Conservation (phyloP, 768 basidiomycete genomes). For the Clavulina sp. region DNA sequence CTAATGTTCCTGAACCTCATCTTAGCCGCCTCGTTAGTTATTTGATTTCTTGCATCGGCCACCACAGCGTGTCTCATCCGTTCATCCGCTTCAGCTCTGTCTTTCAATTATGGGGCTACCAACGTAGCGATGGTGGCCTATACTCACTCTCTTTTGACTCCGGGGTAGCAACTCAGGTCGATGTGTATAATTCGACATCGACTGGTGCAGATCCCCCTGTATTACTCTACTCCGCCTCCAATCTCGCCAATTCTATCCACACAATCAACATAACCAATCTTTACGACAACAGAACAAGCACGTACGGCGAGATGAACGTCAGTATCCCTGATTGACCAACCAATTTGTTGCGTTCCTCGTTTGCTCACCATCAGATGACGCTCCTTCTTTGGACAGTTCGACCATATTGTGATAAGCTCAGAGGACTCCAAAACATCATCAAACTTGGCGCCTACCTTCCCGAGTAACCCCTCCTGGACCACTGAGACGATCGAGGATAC, state of each 20-base stretch:
- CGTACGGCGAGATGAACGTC: background rate
- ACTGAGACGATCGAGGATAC: background rate
- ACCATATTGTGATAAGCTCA: background rate
- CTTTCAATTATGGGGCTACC: slow-evolving; percentile 7
- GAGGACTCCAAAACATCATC: no score
- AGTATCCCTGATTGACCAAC: background rate
- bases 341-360: background rate
- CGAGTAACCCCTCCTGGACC: background rate
- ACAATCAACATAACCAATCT: slow-evolving; percentile 2
- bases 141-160: slow-evolving; percentile 3
- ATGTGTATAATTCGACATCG: slow-evolving; percentile 1
- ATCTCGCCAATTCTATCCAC: background rate
- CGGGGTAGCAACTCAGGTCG: background rate
- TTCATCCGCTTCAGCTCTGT: background rate
- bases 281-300: background rate
- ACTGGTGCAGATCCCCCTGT: slow-evolving; percentile 1
- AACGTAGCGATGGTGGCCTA: slow-evolving; percentile 7
- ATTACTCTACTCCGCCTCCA: background rate
- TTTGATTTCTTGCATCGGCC: background rate
- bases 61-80: background rate
- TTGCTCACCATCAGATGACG: no score
- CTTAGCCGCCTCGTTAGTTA: background rate
- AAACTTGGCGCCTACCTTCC: background rate
- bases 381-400: background rate
- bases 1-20: background rate